phyloP scores from a whole-genome alignment of 2,329 filamentous ascomycete genomes.

The Cercospora sojina region DNA sequence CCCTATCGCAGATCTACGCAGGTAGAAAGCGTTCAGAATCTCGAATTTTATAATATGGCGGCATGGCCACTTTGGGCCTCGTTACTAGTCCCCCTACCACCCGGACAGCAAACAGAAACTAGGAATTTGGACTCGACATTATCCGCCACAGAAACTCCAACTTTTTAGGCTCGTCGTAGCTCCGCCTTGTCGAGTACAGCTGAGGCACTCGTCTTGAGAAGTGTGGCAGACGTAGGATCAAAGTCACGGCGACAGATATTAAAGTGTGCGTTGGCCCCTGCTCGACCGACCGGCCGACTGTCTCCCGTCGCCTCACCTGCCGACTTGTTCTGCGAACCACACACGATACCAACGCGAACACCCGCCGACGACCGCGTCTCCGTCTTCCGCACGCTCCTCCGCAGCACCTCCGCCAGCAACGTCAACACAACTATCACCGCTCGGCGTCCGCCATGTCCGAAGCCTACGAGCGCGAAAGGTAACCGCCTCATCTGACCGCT shows the following conservation, averaged over 20 bases:
- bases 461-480: conserved; percentile 61
- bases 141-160: background rate
- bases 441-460: conserved; percentile 50
- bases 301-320: background rate
- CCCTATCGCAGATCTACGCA: no score
- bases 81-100: no score
- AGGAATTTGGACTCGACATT: background rate
- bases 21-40: no score
- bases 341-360: background rate
- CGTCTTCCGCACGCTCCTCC: background rate
- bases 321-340: background rate
- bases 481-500: conserved; percentile 24
- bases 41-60: no score
- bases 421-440: background rate
- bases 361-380: background rate
- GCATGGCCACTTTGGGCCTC: no score
- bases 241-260: background rate
- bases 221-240: background rate
- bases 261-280: background rate
- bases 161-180: background rate
- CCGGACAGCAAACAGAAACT: background rate
- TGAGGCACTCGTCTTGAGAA: background rate
- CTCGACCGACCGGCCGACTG: background rate
- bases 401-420: conserved; percentile 11
- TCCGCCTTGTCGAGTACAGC: background rate